These are phyloP conservation scores for Carex cristatella DNA, from an alignment of 176 grass and related monocot genomes.

Conservation along the genomic window DNA sequence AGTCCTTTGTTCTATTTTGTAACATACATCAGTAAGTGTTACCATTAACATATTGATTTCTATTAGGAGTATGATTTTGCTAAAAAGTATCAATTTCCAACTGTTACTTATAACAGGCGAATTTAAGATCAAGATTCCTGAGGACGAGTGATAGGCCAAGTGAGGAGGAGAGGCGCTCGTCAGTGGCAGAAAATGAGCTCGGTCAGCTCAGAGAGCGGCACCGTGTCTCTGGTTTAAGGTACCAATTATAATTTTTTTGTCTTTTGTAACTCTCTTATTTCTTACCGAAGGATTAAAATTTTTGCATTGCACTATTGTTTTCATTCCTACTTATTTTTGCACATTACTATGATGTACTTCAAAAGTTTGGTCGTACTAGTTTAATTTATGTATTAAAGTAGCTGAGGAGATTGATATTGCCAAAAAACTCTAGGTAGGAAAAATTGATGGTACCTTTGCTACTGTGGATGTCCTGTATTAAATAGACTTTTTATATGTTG, in stretches of 20 bases:
- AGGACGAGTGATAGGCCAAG: slow-evolving; percentile 47
- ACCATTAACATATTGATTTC: not conserved
- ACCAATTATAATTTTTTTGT: not conserved
- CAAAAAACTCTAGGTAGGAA: not conserved
- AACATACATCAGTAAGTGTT: not conserved
- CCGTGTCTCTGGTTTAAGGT: slow-evolving; percentile 85
- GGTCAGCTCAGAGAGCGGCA: slow-evolving; percentile 69
- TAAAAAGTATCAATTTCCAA: not conserved
- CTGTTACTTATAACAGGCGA: slow-evolving; percentile 32
- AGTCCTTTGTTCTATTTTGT: not conserved
- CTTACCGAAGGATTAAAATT: not conserved
- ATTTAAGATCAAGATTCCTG: slow-evolving; percentile 79
- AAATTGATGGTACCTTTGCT: not conserved
- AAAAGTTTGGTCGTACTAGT: not conserved
- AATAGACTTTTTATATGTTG: not conserved
- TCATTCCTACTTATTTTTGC: not conserved
- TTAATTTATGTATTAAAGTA: not conserved
- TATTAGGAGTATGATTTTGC: not conserved
- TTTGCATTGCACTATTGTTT: not conserved
- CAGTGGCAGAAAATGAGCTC: slow-evolving; percentile 61
- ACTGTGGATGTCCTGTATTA: not conserved
- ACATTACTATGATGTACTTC: not conserved
- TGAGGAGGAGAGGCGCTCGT: slow-evolving; percentile 60
- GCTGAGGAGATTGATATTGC: not conserved
- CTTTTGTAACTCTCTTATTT: not conserved